Percentiles rank a stretch among this genome's conserved stretches.
Evolutionary conservation across 202 grass and related monocot genomes (phyloP).

Genomic region (Dendrocalamus latiflorus): DNA sequence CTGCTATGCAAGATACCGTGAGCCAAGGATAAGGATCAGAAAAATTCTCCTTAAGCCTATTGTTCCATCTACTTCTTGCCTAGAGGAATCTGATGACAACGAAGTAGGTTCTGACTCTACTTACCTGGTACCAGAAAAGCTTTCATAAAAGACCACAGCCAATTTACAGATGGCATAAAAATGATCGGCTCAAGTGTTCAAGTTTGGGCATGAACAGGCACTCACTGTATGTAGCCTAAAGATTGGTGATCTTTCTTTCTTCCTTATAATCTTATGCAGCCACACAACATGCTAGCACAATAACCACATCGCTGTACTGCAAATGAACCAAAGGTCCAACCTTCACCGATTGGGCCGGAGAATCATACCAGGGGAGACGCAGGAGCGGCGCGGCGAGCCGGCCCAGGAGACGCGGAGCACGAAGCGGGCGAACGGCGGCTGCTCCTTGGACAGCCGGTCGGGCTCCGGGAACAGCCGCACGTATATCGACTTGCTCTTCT

Average conservation of each 20-base stretch:
- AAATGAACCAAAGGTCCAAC: too few relatives aligned
- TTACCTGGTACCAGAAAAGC: neutral
- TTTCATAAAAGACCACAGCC: neutral
- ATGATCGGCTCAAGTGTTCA: neutral
- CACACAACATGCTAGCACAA: neutral
- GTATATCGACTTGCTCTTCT: too few relatives aligned
- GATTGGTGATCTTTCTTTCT: too few relatives aligned
- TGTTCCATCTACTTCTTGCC: neutral
- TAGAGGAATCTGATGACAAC: neutral
- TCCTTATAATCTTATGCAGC: too few relatives aligned
- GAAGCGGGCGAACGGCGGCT: too few relatives aligned
- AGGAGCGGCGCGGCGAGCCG: too few relatives aligned
- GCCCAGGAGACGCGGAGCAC: too few relatives aligned
- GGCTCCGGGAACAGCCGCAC: too few relatives aligned
- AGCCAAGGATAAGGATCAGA: neutral
- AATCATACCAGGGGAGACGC: conserved; percentile 48
- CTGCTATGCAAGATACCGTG: neutral
- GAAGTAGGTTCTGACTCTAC: neutral
- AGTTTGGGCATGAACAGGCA: neutral
- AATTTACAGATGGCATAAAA: neutral
- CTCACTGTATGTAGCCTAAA: too few relatives aligned
- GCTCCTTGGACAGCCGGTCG: too few relatives aligned
- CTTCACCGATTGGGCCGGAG: too few relatives aligned
- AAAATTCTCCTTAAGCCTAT: neutral
- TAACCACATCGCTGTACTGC: too few relatives aligned